phyloP scores from a whole-genome alignment of 306 rosid genomes.

The Dalbergia cochinchinensis region DNA sequence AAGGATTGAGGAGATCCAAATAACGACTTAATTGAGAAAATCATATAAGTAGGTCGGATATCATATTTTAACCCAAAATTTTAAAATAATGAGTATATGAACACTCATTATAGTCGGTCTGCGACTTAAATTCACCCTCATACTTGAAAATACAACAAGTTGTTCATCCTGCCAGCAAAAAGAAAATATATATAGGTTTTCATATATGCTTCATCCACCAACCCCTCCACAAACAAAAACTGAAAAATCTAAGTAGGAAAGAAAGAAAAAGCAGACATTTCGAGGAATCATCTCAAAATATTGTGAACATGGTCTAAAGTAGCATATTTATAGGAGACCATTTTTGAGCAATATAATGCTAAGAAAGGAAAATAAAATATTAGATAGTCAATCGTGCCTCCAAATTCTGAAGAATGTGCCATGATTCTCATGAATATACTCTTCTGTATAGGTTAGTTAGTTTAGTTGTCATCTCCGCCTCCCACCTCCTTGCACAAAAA shows the following conservation, averaged over 20 bases:
- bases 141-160: background rate
- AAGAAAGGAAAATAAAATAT: conserved; percentile 19
- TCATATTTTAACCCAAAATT: too few species aligned
- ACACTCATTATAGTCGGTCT: too few species aligned
- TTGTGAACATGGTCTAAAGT: conserved; percentile 43
- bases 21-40: too few species aligned
- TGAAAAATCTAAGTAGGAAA: background rate
- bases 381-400: conserved; percentile 41
- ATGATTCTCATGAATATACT: conserved; percentile 38
- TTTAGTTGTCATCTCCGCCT: conserved; percentile 23
- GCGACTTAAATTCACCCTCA: too few species aligned
- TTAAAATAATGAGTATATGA: too few species aligned
- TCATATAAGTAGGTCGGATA: too few species aligned
- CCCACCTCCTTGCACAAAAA: conserved; percentile 4
- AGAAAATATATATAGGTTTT: background rate
- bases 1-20: too few species aligned
- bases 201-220: conserved; percentile 2
- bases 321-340: conserved; percentile 39
- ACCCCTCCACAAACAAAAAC: background rate
- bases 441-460: background rate
- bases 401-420: conserved; percentile 26
- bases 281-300: conserved; percentile 35
- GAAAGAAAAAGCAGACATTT: conserved; percentile 17
- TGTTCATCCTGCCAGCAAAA: background rate
- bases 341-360: conserved; percentile 35